These are phyloP conservation scores for Alternaria viburni DNA, from an alignment of 2,329 filamentous ascomycete species.

Conservation along the genomic window DNA sequence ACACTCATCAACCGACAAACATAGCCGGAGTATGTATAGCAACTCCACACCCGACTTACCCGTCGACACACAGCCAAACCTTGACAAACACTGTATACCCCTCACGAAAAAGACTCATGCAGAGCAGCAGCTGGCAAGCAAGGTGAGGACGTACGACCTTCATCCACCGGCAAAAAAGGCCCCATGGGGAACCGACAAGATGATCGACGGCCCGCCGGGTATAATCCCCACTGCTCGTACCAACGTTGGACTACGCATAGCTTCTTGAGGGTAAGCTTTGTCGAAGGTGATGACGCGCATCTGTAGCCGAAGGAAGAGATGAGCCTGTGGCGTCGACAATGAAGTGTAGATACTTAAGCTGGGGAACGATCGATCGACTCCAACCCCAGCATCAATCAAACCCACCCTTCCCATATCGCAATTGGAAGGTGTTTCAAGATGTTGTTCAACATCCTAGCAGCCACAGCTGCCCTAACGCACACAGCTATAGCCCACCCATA, in stretches of 20 bases:
- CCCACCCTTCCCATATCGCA: neutral
- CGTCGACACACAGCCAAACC: neutral
- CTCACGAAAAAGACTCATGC: neutral
- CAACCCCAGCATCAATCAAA: neutral
- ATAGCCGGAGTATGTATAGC: neutral
- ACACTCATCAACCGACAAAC: neutral
- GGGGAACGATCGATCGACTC: neutral
- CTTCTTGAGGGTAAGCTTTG: conserved; percentile 1
- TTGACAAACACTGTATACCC: neutral
- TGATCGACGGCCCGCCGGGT: conserved; percentile 1
- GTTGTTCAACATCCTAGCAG: neutral
- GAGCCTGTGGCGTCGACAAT: neutral
- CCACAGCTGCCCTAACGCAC: neutral
- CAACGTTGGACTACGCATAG: neutral
- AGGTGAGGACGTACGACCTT: neutral
- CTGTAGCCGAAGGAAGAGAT: neutral
- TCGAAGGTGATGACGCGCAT: neutral
- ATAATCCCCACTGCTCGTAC: neutral
- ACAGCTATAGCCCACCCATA: neutral
- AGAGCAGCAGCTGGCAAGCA: neutral
- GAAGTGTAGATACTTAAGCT: conserved; percentile 2
- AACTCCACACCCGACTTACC: neutral
- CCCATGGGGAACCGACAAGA: neutral
- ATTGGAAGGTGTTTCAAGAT: neutral
- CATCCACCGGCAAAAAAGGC: conserved; percentile 4